phyloP scores from a whole-genome alignment of 257 asterid species.

The Mentha longifolia region DNA sequence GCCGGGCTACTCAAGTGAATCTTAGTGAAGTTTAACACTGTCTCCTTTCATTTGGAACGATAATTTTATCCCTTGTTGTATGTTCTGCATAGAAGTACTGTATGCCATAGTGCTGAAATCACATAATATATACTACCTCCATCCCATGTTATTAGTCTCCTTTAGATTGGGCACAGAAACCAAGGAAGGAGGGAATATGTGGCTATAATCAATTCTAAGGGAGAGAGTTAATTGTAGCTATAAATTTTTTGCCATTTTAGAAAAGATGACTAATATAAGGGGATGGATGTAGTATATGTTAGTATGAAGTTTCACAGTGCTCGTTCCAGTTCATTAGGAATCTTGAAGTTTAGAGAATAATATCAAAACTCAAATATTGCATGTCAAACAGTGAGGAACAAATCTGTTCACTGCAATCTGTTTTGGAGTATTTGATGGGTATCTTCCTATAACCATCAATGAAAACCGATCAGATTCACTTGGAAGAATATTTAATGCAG shows the following conservation, averaged over 20 bases:
- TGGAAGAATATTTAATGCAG: neutral
- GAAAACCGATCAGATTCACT: neutral
- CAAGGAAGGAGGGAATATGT: too few species aligned
- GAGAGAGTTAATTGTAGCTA: too few species aligned
- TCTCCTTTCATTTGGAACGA: neutral
- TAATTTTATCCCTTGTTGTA: neutral
- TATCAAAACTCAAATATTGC: neutral
- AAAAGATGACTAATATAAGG: too few species aligned
- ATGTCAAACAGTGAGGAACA: neutral
- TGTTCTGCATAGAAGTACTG: neutral
- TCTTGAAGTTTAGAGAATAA: neutral
- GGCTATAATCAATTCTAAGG: too few species aligned
- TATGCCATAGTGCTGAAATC: neutral
- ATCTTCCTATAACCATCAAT: neutral
- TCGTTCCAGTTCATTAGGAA: too few species aligned
- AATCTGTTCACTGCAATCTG: neutral
- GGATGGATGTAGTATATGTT: too few species aligned
- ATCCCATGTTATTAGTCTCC: too few species aligned
- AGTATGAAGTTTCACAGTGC: neutral
- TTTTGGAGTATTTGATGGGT: conserved; percentile 1
- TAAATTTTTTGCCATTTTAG: too few species aligned
- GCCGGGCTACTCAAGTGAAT: neutral
- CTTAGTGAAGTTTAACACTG: neutral
- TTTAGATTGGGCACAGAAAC: too few species aligned
- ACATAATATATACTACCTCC: too few species aligned